Evolutionary conservation across 2,329 filamentous ascomycete species (phyloP).

Genomic region (Elsinoe australis): DNA sequence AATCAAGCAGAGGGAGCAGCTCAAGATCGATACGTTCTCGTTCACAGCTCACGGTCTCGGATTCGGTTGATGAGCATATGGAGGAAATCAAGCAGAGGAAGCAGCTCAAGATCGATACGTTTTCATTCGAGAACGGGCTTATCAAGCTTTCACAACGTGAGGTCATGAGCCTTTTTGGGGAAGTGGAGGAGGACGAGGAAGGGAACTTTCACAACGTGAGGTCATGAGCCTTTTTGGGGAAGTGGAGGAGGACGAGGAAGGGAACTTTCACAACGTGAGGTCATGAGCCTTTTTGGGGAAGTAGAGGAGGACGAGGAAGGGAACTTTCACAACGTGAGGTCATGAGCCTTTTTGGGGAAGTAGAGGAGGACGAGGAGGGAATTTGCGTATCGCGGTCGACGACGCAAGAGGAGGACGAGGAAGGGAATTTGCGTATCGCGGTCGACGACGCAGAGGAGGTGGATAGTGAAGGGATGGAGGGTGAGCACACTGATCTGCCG

Average conservation of each 20-base stretch:
- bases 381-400: too few species aligned
- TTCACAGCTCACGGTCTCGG: slow-evolving; percentile 47
- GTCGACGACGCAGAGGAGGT: slow-evolving; percentile 3
- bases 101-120: slow-evolving; percentile 35
- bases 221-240: too few species aligned
- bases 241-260: too few species aligned
- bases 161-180: slow-evolving; percentile 42
- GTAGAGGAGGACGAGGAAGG: too few species aligned
- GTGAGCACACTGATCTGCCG: neutral
- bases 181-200: slow-evolving; percentile 19
- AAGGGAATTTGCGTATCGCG: neutral
- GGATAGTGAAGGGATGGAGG: slow-evolving; percentile 1
- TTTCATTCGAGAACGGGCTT: slow-evolving; percentile 36
- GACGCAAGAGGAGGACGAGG: too few species aligned
- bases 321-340: too few species aligned
- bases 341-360: too few species aligned
- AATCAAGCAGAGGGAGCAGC: slow-evolving; percentile 50
- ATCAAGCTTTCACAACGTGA: slow-evolving; percentile 33
- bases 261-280: too few species aligned
- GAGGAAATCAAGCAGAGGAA: slow-evolving; percentile 51
- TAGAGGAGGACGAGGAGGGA: too few species aligned
- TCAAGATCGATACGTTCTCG: slow-evolving; percentile 37
- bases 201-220: too few species aligned
- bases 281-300: too few species aligned
- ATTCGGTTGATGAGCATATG: slow-evolving; percentile 53